These are phyloP conservation scores for Rhynchosporium secalis DNA, from an alignment of 2,329 filamentous ascomycete species.

Conservation along the genomic window DNA sequence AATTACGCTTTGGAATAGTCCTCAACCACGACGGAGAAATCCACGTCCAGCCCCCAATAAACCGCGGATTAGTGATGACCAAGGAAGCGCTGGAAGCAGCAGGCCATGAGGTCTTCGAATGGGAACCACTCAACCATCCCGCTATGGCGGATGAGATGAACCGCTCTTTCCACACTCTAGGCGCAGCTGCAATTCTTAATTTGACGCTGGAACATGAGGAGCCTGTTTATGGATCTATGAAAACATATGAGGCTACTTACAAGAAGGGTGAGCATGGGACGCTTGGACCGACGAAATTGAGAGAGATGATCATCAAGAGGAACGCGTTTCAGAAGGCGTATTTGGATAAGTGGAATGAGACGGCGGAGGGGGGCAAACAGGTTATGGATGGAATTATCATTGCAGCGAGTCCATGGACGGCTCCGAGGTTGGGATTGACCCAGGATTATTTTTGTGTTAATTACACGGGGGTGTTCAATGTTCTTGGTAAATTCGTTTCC, in stretches of 20 bases:
- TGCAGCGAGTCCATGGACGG: slow-evolving; percentile 40
- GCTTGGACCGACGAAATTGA: slow-evolving; percentile 35
- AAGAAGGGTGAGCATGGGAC: slow-evolving; percentile 35
- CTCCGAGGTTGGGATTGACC: slow-evolving; percentile 39
- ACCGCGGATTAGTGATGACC: slow-evolving; percentile 40
- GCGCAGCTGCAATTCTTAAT: slow-evolving; percentile 37
- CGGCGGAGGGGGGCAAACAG: slow-evolving; percentile 36
- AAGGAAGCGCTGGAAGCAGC: slow-evolving; percentile 40
- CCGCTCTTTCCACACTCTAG: slow-evolving; percentile 39
- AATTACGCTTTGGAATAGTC: slow-evolving; percentile 43
- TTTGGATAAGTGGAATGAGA: slow-evolving; percentile 41
- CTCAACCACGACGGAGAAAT: slow-evolving; percentile 41
- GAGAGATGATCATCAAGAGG: slow-evolving; percentile 38
- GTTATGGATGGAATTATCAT: slow-evolving; percentile 42
- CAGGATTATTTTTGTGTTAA: slow-evolving; percentile 37
- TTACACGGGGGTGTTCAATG: slow-evolving; percentile 38
- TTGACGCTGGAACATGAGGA: slow-evolving; percentile 36
- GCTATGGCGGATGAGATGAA: slow-evolving; percentile 37
- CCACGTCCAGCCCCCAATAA: slow-evolving; percentile 43
- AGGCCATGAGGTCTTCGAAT: slow-evolving; percentile 43
- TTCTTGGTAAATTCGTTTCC: slow-evolving; percentile 33
- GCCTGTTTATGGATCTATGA: slow-evolving; percentile 37
- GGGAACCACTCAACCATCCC: slow-evolving; percentile 39
- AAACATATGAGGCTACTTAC: slow-evolving; percentile 35
- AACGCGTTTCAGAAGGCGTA: slow-evolving; percentile 42